Base-by-base conservation (phyloP, 208 protist genomes). In the Porcisia deanei region DNA sequence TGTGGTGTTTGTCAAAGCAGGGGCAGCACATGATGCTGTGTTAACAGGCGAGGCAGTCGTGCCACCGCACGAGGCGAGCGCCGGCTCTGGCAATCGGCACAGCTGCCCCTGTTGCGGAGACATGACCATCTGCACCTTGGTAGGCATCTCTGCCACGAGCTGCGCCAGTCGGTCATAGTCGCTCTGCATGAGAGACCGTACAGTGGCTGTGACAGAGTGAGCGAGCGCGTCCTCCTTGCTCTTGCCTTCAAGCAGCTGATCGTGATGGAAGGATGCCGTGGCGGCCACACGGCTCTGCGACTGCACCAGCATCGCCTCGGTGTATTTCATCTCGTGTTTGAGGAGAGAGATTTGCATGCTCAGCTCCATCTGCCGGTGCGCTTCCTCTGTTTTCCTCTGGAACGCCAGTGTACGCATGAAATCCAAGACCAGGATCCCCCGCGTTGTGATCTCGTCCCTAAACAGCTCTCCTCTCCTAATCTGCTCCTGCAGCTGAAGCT, bases 81-180 rank as follows among this genome's bases (percentile, higher is more conserved):
- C n/a, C 34, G 77, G 70, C 41, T 77, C 67, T 5, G 69, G n/a
- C 52, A 75, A 12, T 22, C 58, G 58, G 54, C 57, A 49, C 18
- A 79, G 30, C 3, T 52, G 66, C 1, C 30, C 66, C 65, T 67
- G 57, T 59, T 73, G 64, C 34, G n/a, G 45, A 39, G 63, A 5
- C 49, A 34, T 52, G 3, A 7, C 39, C 14, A 6, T 25, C 30
- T 47, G 52, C 65, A 16, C 65, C 9, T 8, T 41, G 45, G 59
- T 49, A 4, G 84, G 85, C 66, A 88, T 80, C 54, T 80, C 49
- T 22, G 82, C 66, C 55, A 91, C 66, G 37, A 91, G 64, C 39
- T 73, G 47, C 34, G 80, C 67, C 2, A 89, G 69, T 25, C 73
- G 82, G 6, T 47, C 55, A 49, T 79, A 80, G 68, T 87, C 83